Evolutionary conservation across 306 rosid species (phyloP).

Genomic region (Cucurbita moschata): DNA sequence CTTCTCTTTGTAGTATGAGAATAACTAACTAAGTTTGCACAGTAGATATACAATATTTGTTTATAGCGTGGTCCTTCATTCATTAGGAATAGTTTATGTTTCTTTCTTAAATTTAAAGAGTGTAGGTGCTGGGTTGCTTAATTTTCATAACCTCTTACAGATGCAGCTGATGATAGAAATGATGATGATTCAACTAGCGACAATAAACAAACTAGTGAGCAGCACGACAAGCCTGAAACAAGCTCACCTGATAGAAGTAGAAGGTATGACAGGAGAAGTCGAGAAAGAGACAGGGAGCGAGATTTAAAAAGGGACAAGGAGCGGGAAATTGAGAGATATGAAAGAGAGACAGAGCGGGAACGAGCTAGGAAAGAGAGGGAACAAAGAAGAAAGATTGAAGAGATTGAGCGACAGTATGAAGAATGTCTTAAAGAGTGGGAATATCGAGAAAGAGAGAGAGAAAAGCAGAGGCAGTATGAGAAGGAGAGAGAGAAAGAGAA

Average conservation of each 20-base stretch:
- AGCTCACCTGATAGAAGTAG: constrained; percentile 68
- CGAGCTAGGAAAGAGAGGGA: constrained; percentile 90
- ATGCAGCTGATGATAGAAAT: constrained; percentile 52
- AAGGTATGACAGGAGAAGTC: constrained; percentile 69
- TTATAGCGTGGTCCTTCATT: not conserved
- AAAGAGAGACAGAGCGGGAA: constrained; percentile 96
- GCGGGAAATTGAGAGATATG: constrained; percentile 88
- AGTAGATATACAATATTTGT: not conserved
- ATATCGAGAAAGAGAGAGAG: constrained; percentile 85
- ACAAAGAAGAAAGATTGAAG: constrained; percentile 80
- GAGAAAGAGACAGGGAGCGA: constrained; percentile 83
- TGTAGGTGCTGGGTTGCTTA: not conserved
- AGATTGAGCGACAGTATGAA: constrained; percentile 79
- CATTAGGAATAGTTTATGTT: not conserved
- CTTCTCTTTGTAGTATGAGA: not conserved
- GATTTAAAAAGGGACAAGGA: constrained; percentile 85
- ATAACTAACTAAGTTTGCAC: not conserved
- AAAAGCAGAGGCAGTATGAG: constrained; percentile 84
- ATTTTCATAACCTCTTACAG: constrained; percentile 25
- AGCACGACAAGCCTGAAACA: constrained; percentile 63
- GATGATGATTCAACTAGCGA: constrained; percentile 57
- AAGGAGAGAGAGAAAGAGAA: constrained; percentile 90
- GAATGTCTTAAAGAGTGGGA: constrained; percentile 89
- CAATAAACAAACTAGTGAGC: constrained; percentile 49
- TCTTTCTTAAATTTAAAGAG: not conserved